These are phyloP conservation scores for Sporobolus alterniflorus DNA, from an alignment of 202 grass and related monocot genomes.

Conservation along the genomic window DNA sequence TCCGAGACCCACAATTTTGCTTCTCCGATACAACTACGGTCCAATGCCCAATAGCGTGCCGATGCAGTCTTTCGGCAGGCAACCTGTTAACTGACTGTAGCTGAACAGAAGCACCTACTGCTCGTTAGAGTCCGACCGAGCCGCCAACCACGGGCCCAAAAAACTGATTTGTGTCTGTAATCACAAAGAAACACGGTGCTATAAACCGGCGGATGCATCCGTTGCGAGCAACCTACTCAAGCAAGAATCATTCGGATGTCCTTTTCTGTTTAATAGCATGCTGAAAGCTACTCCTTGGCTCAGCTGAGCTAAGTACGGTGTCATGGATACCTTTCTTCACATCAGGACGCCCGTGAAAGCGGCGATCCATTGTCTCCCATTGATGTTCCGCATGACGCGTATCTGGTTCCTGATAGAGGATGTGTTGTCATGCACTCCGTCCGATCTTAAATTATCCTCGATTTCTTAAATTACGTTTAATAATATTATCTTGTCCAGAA, in stretches of 20 bases:
- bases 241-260: background rate
- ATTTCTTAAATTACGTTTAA: too few relatives aligned
- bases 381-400: conserved; percentile 13
- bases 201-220: background rate
- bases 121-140: background rate
- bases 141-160: background rate
- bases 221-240: background rate
- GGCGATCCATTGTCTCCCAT: background rate
- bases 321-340: too few relatives aligned
- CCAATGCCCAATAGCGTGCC: too few relatives aligned
- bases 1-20: background rate
- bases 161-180: background rate
- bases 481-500: too few relatives aligned
- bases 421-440: too few relatives aligned
- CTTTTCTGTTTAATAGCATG: background rate
- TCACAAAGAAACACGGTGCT: background rate
- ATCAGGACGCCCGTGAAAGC: background rate
- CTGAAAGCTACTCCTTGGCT: background rate
- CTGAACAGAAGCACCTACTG: background rate
- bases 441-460: too few relatives aligned
- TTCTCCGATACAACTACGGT: background rate
- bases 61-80: background rate
- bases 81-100: background rate
- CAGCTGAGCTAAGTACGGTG: background rate
- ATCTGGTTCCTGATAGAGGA: background rate